A percentile compares a stretch with the other conserved stretches of the same genome.
Evolutionary conservation across 371 early-diverging fungal species (phyloP).

Genomic region (Dichotomocladium elegans): DNA sequence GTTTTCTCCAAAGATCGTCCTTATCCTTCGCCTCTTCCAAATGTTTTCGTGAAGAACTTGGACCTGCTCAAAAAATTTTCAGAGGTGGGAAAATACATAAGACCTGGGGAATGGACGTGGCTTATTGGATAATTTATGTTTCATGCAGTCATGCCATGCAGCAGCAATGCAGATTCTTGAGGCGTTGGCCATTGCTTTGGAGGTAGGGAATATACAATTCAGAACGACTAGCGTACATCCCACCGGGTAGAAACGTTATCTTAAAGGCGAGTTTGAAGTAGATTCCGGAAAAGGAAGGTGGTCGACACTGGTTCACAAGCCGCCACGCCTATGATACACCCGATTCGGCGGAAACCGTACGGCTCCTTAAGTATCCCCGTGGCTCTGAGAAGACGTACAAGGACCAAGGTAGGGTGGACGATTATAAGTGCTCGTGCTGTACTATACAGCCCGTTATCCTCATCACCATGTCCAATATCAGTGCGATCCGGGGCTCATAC

Average conservation of each 20-base stretch:
- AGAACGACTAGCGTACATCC: not conserved
- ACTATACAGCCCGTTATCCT: not conserved
- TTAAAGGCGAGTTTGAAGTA: not conserved
- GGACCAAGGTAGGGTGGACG: slow-evolving; percentile 14
- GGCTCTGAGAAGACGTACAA: slow-evolving; percentile 1
- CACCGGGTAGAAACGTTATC: not conserved
- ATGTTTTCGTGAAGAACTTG: not conserved
- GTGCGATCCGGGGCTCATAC: slow-evolving; percentile 26
- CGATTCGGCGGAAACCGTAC: slow-evolving; percentile 33
- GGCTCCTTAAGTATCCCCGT: slow-evolving; percentile 51
- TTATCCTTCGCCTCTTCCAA: slow-evolving; percentile 15
- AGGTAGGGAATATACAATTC: slow-evolving; percentile 6
- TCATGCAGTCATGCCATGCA: slow-evolving; percentile 9
- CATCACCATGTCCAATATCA: not conserved
- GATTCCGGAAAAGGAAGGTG: slow-evolving; percentile 44
- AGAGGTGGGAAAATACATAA: not conserved
- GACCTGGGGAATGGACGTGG: too few relatives aligned
- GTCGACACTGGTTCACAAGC: slow-evolving; percentile 36
- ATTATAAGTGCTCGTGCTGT: slow-evolving; percentile 8
- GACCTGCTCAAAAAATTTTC: slow-evolving; percentile 8
- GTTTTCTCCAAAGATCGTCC: slow-evolving; percentile 29
- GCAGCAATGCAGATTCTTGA: slow-evolving; percentile 4
- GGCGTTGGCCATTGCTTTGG: slow-evolving; percentile 12
- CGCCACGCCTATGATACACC: slow-evolving; percentile 38
- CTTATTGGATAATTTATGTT: not conserved